A percentile compares a stretch with the other conserved stretches of the same genome.
Conservation (phyloP, 345 rosid genomes). For the Citrus medica region DNA sequence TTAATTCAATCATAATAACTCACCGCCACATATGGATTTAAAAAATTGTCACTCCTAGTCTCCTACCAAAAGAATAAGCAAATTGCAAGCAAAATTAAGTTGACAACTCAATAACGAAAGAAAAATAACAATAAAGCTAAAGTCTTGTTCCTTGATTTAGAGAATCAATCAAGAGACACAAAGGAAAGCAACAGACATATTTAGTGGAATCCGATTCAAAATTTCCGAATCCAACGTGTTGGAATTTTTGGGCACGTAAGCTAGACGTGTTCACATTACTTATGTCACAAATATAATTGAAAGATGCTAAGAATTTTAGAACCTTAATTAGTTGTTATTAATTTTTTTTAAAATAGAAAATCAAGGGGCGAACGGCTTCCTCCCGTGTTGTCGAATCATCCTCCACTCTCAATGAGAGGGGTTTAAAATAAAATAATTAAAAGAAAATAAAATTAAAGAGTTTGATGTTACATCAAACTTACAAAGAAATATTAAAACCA, state of each 20-base stretch:
- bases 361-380: neutral
- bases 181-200: neutral
- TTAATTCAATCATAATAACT: no score
- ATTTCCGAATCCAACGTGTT: conserved; percentile 9
- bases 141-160: neutral
- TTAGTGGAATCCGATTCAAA: conserved; percentile 23
- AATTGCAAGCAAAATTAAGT: neutral
- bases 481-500: neutral
- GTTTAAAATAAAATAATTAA: neutral
- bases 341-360: neutral
- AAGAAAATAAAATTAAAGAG: neutral
- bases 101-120: neutral
- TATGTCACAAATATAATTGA: neutral
- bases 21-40: accelerated
- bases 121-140: neutral
- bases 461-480: conserved; percentile 17
- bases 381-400: conserved; percentile 25
- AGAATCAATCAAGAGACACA: neutral
- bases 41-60: no score
- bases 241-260: neutral
- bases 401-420: conserved; percentile 5
- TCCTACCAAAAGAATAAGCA: neutral
- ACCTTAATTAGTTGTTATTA: neutral
- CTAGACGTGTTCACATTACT: neutral
- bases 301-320: neutral